Base-by-base conservation (phyloP, 1,284 basidiomycete genomes). In the Wolfiporia cocos region DNA sequence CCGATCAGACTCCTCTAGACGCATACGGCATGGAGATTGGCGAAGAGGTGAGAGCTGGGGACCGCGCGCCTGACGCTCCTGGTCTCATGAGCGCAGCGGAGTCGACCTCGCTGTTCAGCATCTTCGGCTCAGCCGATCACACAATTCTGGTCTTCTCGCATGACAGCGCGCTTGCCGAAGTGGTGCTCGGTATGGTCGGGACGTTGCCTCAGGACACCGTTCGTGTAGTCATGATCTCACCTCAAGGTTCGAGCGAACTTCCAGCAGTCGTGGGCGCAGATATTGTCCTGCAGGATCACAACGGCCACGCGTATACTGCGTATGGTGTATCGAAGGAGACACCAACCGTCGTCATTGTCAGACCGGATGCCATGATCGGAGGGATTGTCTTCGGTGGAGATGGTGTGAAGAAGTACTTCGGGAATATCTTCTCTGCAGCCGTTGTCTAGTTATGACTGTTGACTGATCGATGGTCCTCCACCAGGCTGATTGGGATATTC, bases 61-160 rank as follows among this genome's bases (percentile, higher is more conserved):
- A 75, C 46, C 54, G 70, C 23, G 70, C 71, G 11, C 71, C 70
- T 0, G 66, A 72, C 30, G 65, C 71, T 1, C 58, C 69, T 5
- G 61, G 51, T 4, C 57, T 72, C 4, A 33, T 52, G 21, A 43
- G 48, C 14, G 43, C 45, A 7, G 32, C 31, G n/a, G 47, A 41
- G 21, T 42, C 41, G 21, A 54, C 48, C 3, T 41, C 52, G 15
- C 54, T 63, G n/a, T 56, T 58, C 48, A 38, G 52, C 15, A 48
- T 59, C 23, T 51, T 54, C 40, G 46, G 44, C 28, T 39, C 56
- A 4, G 34, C 42, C 14, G 11, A 34, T 12, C 64, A 64, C 36
- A 57, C 58, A 6, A 47, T 59, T 1, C 48, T 65, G 20, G 28
- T 62, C n/a, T 59, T 61, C 47, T 11, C 44, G 11, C n/a, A 7